Percentiles rank a stretch among this genome's conserved stretches.
Conservation (phyloP, 805 yeast genomes). For the Candida tammaniensis region DNA sequence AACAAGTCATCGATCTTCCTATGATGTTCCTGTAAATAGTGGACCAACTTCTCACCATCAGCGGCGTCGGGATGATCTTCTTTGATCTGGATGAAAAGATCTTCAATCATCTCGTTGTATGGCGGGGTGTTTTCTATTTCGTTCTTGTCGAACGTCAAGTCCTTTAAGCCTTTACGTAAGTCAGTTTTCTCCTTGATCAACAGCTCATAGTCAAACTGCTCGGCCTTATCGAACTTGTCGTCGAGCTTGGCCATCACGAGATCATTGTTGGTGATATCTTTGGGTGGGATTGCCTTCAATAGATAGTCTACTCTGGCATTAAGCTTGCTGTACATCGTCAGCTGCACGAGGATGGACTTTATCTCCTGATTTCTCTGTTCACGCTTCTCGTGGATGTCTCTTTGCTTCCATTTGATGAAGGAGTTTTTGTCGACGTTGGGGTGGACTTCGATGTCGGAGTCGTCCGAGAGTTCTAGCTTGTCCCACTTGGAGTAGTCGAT, state of each 20-base stretch:
- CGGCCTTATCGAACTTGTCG: slow-evolving; percentile 53
- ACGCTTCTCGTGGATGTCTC: slow-evolving; percentile 94
- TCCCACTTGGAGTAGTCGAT: slow-evolving; percentile 99
- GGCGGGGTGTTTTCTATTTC: slow-evolving; percentile 51
- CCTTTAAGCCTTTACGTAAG: slow-evolving; percentile 44
- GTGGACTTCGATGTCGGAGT: slow-evolving; percentile 95
- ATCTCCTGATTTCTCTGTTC: slow-evolving; percentile 76
- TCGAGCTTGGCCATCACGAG: slow-evolving; percentile 41
- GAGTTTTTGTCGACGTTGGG: slow-evolving; percentile 96
- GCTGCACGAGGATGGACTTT: slow-evolving; percentile 69
- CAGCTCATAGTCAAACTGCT: slow-evolving; percentile 49
- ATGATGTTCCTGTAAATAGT: slow-evolving; percentile 57
- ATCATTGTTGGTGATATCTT: slow-evolving; percentile 31
- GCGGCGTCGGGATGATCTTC: slow-evolving; percentile 55
- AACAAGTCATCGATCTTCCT: slow-evolving; percentile 67
- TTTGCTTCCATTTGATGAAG: slow-evolving; percentile 93
- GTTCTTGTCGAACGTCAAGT: slow-evolving; percentile 32
- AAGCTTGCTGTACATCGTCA: slow-evolving; percentile 75
- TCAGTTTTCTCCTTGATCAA: slow-evolving; percentile 37
- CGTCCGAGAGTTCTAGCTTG: slow-evolving; percentile 91
- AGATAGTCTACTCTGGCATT: slow-evolving; percentile 71
- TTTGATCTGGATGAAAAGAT: slow-evolving; percentile 73
- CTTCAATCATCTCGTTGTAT: slow-evolving; percentile 91
- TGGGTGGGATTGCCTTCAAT: slow-evolving; percentile 39
- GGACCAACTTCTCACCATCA: slow-evolving; percentile 31